Evolutionary conservation across 1,139 yeast genomes (phyloP).

Genomic region (Suhomyces bokatorum): DNA sequence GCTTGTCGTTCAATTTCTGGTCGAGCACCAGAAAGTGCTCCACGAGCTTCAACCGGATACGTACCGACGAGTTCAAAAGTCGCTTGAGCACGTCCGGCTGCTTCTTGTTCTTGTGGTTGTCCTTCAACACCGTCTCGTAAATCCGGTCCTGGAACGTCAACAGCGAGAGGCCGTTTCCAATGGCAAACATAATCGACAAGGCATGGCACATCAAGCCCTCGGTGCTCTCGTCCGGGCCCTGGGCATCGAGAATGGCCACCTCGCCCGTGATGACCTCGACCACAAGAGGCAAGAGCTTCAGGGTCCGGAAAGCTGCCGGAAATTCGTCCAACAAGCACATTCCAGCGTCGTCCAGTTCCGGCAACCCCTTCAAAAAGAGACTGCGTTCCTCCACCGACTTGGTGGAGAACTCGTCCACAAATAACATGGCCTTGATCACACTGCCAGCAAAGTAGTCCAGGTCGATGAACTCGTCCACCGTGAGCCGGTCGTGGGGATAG

Average conservation of each 20-base stretch:
- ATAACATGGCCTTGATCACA: conserved; percentile 76
- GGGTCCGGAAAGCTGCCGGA: conserved; percentile 67
- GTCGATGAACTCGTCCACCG: conserved; percentile 53
- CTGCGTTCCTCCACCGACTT: conserved; percentile 67
- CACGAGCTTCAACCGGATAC: conserved; percentile 46
- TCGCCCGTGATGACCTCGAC: conserved; percentile 45
- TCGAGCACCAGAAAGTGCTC: conserved; percentile 55
- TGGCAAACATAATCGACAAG: conserved; percentile 58
- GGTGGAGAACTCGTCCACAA: conserved; percentile 82
- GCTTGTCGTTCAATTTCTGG: conserved; percentile 52
- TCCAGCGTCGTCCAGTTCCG: conserved; percentile 25
- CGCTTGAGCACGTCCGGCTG: conserved; percentile 42
- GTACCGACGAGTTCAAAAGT: conserved; percentile 36
- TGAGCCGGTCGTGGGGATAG: conserved; percentile 43
- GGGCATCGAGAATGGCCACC: conserved; percentile 24
- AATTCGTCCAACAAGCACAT: conserved; percentile 58
- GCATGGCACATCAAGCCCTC: conserved; percentile 52
- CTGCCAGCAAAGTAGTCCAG: conserved; percentile 75
- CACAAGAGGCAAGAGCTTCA: conserved; percentile 74
- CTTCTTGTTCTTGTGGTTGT: conserved; percentile 34
- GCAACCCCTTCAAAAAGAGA: conserved; percentile 67
- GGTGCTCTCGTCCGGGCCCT: conserved; percentile 17
- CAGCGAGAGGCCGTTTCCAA: conserved; percentile 69
- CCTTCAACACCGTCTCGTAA: conserved; percentile 35
- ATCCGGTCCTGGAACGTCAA: conserved; percentile 76